These are phyloP conservation scores for Gossypium mustelinum DNA, from an alignment of 345 rosid genomes.

Conservation along the genomic window DNA sequence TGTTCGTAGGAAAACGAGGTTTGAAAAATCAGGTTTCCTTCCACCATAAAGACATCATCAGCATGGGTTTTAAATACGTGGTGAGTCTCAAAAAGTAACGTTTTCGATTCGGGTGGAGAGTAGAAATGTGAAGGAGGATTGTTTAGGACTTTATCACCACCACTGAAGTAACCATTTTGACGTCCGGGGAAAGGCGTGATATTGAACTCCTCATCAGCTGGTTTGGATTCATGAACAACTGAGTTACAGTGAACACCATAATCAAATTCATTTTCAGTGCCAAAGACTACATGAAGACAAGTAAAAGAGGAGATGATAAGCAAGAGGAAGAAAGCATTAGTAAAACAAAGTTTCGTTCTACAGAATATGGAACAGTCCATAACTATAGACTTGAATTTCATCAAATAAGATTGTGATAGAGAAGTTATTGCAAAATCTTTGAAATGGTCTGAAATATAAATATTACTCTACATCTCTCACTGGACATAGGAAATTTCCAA, in stretches of 20 bases:
- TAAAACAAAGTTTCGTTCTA: neutral
- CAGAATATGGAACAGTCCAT: constrained; percentile 2
- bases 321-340: neutral
- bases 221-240: constrained; percentile 1
- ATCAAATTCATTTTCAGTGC: neutral
- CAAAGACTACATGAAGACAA: neutral
- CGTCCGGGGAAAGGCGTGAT: neutral
- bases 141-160: constrained; percentile 3
- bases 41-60: constrained; percentile 21
- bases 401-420: neutral
- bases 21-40: constrained; percentile 18
- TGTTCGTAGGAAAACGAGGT: neutral
- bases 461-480: neutral
- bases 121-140: neutral
- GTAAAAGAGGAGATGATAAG: neutral
- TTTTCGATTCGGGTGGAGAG: neutral
- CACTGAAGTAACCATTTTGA: constrained; percentile 4
- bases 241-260: neutral
- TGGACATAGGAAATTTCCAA: neutral
- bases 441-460: neutral
- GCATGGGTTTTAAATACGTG: constrained; percentile 10
- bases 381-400: neutral
- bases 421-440: neutral
- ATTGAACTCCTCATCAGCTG: neutral
- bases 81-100: neutral